phyloP scores from a whole-genome alignment of 2,329 filamentous ascomycete species.

The Cladosporium sp. region DNA sequence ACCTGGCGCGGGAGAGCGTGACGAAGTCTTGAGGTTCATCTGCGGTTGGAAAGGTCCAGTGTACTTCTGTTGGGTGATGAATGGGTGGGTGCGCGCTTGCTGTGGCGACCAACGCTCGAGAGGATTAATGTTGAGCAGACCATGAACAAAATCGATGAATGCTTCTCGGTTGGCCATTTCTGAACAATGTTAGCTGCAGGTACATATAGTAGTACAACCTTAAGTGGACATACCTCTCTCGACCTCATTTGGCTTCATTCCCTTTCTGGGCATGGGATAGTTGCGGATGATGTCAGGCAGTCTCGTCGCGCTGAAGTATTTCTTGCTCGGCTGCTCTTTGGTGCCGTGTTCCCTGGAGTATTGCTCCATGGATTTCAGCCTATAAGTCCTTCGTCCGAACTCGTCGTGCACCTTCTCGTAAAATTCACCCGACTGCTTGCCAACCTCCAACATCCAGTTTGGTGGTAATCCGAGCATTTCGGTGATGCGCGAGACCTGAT shows the following conservation, averaged over 20 bases:
- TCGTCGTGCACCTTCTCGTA: constrained; percentile 93
- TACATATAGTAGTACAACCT: neutral
- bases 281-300: constrained; percentile 95
- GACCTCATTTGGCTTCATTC: constrained; percentile 97
- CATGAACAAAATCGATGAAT: constrained; percentile 97
- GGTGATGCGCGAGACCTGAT: constrained; percentile 92
- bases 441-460: constrained; percentile 99
- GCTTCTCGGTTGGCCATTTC: constrained; percentile 98
- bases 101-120: constrained; percentile 96
- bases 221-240: constrained; percentile 69
- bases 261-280: constrained; percentile 97
- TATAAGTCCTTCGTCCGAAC: constrained; percentile 83
- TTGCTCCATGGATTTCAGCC: constrained; percentile 95
- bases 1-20: constrained; percentile 83
- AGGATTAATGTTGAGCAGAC: constrained; percentile 88
- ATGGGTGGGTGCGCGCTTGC: constrained; percentile 94
- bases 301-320: constrained; percentile 94
- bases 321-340: constrained; percentile 99
- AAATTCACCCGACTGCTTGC: constrained; percentile 95
- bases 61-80: constrained; percentile 97
- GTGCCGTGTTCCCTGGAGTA: constrained; percentile 93
- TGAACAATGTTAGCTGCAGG: constrained; percentile 36
- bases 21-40: constrained; percentile 84
- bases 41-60: constrained; percentile 94
- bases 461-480: constrained; percentile 97